Evolutionary conservation across 2,329 filamentous ascomycete genomes (phyloP).

Genomic region (Aspergillus versicolor): DNA sequence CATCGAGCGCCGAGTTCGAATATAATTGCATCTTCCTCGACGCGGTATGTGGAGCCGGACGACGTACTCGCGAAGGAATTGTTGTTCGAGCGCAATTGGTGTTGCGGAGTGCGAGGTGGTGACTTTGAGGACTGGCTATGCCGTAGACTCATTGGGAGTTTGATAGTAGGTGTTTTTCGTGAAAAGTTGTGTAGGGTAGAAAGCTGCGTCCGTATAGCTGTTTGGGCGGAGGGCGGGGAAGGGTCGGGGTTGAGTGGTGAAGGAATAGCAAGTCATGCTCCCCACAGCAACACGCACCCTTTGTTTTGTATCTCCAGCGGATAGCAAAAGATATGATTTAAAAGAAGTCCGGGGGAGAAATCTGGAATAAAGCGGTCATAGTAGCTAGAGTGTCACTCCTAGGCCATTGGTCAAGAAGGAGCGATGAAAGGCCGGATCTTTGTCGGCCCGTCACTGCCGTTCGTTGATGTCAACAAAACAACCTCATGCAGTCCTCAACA

Average conservation of each 20-base stretch:
- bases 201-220: background rate
- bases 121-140: conserved; percentile 32
- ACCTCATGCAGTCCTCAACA: conserved; percentile 1
- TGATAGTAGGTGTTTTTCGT: background rate
- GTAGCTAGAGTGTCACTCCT: background rate
- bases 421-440: conserved; percentile 30
- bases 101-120: conserved; percentile 61
- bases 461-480: conserved; percentile 27
- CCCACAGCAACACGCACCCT: background rate
- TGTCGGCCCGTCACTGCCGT: conserved; percentile 33
- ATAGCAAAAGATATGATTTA: background rate
- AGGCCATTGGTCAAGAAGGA: background rate
- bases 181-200: conserved; percentile 6
- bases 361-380: background rate
- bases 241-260: background rate
- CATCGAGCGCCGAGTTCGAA: conserved; percentile 79
- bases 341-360: background rate
- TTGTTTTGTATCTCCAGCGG: background rate
- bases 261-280: background rate
- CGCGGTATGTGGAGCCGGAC: conserved; percentile 57
- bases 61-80: conserved; percentile 56
- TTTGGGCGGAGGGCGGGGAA: background rate
- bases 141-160: conserved; percentile 28
- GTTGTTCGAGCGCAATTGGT: conserved; percentile 47
- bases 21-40: conserved; percentile 81